Evolutionary conservation across 2,329 filamentous ascomycete species (phyloP).

Genomic region (Chalaropsis ovoidea): DNA sequence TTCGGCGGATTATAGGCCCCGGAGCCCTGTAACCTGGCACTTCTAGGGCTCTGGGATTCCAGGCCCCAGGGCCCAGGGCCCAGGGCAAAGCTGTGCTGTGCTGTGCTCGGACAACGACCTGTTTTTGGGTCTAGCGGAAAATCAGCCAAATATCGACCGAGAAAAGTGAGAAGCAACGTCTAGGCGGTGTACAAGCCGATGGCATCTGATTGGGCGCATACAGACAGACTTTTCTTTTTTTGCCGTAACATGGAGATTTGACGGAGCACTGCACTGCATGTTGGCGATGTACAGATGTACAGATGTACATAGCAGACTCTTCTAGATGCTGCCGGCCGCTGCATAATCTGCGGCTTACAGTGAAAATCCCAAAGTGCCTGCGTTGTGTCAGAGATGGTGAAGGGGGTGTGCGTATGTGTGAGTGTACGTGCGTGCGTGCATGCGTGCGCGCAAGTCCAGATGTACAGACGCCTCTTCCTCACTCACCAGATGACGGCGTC

Average conservation of each 20-base stretch:
- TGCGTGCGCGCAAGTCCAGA: too few species aligned
- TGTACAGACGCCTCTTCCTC: too few species aligned
- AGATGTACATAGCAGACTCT: not conserved
- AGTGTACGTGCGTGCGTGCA: not conserved
- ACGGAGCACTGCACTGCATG: not conserved
- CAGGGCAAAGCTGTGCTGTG: not conserved
- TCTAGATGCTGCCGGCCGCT: not conserved
- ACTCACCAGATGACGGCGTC: not conserved
- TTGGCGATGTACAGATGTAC: too few species aligned
- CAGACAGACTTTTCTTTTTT: not conserved
- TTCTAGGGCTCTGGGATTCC: too few species aligned
- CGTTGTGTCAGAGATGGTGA: not conserved
- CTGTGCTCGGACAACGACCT: not conserved
- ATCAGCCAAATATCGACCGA: not conserved
- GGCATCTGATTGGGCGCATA: not conserved
- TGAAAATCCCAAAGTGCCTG: not conserved
- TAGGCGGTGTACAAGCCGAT: not conserved
- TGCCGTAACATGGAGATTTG: not conserved
- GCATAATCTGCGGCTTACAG: not conserved
- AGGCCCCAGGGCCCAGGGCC: not conserved
- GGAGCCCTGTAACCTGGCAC: too few species aligned
- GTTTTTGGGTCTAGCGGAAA: not conserved
- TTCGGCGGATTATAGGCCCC: too few species aligned
- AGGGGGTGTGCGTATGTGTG: not conserved
- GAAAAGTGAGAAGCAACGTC: too few species aligned